Percentiles rank a stretch among this genome's conserved stretches.
Evolutionary conservation across 140 eudicot genomes (phyloP).

Genomic region (Flaveria floridana): DNA sequence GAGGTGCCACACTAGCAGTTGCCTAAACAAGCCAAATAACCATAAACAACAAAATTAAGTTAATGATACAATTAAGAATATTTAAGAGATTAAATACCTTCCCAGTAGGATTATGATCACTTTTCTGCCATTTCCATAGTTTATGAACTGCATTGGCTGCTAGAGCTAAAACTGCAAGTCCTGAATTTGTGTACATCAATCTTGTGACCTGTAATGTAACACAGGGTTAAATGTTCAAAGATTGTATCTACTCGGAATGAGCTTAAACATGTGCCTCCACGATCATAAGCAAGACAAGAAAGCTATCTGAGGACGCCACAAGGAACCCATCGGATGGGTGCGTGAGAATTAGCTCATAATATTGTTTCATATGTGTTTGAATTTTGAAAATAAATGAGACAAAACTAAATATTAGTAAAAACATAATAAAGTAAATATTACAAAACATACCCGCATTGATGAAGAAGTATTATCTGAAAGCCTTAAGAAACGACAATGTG

Average conservation of each 20-base stretch:
- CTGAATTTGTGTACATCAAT: slow-evolving; percentile 74
- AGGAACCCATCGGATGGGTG: neutral
- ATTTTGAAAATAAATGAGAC: neutral
- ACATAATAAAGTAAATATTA: neutral
- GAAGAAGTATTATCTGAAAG: slow-evolving; percentile 64
- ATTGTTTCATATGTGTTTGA: neutral
- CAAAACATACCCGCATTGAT: slow-evolving; percentile 54
- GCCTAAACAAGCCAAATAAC: slow-evolving; percentile 46
- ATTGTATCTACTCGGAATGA: neutral
- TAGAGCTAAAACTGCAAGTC: slow-evolving; percentile 66
- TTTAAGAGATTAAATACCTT: slow-evolving; percentile 47
- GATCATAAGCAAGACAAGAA: neutral
- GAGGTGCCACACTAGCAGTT: slow-evolving; percentile 57
- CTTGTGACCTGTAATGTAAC: slow-evolving; percentile 53
- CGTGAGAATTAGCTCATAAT: neutral
- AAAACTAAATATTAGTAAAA: neutral
- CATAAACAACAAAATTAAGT: slow-evolving; percentile 19
- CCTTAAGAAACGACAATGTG: slow-evolving; percentile 69
- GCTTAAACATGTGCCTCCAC: neutral
- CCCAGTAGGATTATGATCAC: slow-evolving; percentile 52
- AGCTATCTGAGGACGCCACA: neutral
- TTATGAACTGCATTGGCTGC: slow-evolving; percentile 82
- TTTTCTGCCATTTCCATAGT: slow-evolving; percentile 81
- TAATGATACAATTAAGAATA: neutral
- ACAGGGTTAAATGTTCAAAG: neutral